Evolutionary conservation across 352 stramenopile genomes (phyloP), one percentile per base, ranked within the genome.

Genomic region (Thalassiosira ordinaria): DNA sequence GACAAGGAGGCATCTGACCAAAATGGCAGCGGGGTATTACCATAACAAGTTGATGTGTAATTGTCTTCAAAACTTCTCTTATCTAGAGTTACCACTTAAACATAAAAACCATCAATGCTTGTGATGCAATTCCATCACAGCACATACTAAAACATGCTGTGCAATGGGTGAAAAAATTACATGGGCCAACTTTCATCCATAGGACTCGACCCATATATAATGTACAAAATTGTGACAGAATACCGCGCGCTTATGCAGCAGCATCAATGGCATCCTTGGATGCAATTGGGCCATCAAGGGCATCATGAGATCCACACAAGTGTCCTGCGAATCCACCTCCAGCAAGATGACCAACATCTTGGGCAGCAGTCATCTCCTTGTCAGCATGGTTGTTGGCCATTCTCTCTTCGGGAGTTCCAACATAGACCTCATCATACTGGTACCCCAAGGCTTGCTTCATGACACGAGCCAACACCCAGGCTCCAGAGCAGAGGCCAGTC

Each of bases 371-470:
- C 24, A 62, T 27, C 16, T 75, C 52, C 33, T 72, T 72, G 60
- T 78, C 69, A 6, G 49, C 33, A 1, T 78, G 22, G 37, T 67
- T 57, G 44, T 64, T 76, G 1, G 61, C 74, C 8, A 66, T 61
- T 46, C 84, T 80, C 27, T 92, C 86, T 47, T 91, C 84, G 16
- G 87, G 69, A 27, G 82, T 89, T 60, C 81, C 84, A 77, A 91
- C 51, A 57, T 92, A 92, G 0, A 90, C 85, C 60, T 91, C 84
- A 53, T 92, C 87, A 24, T 71, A 72, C 62, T 92, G 73, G 60
- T 87, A 84, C 9, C 69, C 62, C 37, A 51, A 56, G 53, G 82
- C 63, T 26, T 66, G 75, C 52, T 86, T 87, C 31, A 87, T 72
- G 65, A 89, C 31, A 0, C 51, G 20, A 4, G 75, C 87, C 26